A percentile compares a stretch with the other conserved stretches of the same genome.
These are phyloP conservation scores for Odonthalia washingtoniensis DNA, from an alignment of 31 red algal species.

Conservation along the genomic window DNA sequence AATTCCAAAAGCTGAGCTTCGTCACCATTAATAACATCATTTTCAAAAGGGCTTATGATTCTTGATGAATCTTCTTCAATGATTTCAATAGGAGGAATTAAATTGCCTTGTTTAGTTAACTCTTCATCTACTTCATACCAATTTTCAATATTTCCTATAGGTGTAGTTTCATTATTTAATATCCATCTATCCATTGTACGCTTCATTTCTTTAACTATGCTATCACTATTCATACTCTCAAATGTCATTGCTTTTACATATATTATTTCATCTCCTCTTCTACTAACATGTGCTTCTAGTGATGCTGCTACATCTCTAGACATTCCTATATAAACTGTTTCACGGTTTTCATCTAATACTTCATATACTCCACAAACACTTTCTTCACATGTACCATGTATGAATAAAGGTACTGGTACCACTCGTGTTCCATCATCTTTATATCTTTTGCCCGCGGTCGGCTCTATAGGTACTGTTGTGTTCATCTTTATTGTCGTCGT, in stretches of 20 bases:
- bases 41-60: constrained; percentile 30
- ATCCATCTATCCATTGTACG: constrained; percentile 73
- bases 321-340: constrained; percentile 72
- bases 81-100: not conserved
- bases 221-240: constrained; percentile 25
- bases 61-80: not conserved
- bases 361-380: constrained; percentile 75
- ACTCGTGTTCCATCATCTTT: constrained; percentile 75
- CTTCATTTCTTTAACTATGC: constrained; percentile 72
- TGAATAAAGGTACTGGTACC: constrained; percentile 73
- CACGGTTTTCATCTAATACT: constrained; percentile 58
- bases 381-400: constrained; percentile 44
- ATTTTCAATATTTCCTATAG: constrained; percentile 65
- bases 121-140: constrained; percentile 66
- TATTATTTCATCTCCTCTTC: constrained; percentile 8
- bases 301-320: constrained; percentile 67
- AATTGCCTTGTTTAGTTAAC: constrained; percentile 45
- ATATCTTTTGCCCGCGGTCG: constrained; percentile 38
- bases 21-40: constrained; percentile 12
- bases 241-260: constrained; percentile 76
- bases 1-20: constrained; percentile 32
- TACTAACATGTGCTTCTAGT: constrained; percentile 54
- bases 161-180: constrained; percentile 51
- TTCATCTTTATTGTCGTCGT: no score
- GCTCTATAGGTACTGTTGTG: no score